Percentiles rank a stretch among this genome's conserved stretches.
Evolutionary conservation across 2,329 filamentous ascomycete genomes (phyloP).

Genomic region (Penicillium corylophilum): DNA sequence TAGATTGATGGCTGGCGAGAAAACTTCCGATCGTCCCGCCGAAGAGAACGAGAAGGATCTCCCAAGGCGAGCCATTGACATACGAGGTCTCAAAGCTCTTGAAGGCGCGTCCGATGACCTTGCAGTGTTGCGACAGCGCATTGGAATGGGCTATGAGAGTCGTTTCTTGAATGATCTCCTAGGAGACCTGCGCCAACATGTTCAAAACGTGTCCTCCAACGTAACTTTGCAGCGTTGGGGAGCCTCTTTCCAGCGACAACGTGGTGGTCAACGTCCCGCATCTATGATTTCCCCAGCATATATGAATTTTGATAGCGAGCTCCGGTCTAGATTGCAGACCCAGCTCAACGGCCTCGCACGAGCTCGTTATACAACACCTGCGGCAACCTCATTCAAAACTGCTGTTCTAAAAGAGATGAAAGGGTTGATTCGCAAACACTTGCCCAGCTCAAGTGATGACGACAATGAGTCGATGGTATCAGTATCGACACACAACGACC

Average conservation of each 20-base stretch:
- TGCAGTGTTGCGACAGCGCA: constrained; percentile 69
- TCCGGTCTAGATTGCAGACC: constrained; percentile 69
- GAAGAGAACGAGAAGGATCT: constrained; percentile 26
- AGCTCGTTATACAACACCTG: constrained; percentile 74
- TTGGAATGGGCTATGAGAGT: constrained; percentile 82
- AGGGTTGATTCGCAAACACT: constrained; percentile 74
- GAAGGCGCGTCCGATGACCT: constrained; percentile 78
- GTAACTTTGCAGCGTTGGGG: constrained; percentile 86
- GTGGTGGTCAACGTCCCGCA: constrained; percentile 65
- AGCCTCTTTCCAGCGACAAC: constrained; percentile 68
- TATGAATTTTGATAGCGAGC: constrained; percentile 66
- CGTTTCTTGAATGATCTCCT: constrained; percentile 77
- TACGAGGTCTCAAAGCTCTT: constrained; percentile 74
- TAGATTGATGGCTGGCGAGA: constrained; percentile 73
- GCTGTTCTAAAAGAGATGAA: constrained; percentile 83
- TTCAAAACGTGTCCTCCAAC: constrained; percentile 66
- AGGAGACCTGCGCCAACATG: constrained; percentile 75
- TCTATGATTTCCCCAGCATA: constrained; percentile 75
- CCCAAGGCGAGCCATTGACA: constrained; percentile 57
- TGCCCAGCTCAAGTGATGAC: constrained; percentile 92
- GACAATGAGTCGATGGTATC: constrained; percentile 89
- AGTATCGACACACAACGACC: constrained; percentile 71
- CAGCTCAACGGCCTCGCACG: constrained; percentile 77
- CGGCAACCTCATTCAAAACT: constrained; percentile 81
- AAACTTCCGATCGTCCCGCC: constrained; percentile 35